These are phyloP conservation scores for Phalaenopsis aphrodite DNA, from an alignment of 106 monocot species.

Conservation along the genomic window DNA sequence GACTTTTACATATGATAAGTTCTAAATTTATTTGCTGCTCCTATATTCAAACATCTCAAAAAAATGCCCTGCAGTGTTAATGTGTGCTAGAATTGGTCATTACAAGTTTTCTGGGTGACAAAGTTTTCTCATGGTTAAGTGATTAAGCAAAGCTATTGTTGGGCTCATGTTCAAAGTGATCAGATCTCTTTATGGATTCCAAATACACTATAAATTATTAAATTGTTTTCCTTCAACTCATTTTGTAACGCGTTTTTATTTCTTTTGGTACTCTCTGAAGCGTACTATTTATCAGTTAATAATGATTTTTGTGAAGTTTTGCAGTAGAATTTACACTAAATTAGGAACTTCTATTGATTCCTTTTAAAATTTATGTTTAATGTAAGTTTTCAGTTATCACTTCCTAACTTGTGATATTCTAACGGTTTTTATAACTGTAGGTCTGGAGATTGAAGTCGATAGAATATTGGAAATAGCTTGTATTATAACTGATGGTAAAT, in stretches of 20 bases:
- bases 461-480: slow-evolving; percentile 97
- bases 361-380: not conserved
- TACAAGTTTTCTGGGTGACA: not conserved
- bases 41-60: not conserved
- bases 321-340: not conserved
- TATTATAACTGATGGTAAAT: slow-evolving; percentile 83
- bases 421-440: slow-evolving; percentile 21
- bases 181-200: not conserved
- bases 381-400: not conserved
- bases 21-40: not conserved
- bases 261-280: not conserved
- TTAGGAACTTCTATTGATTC: not conserved
- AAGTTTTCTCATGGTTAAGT: not conserved
- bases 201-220: not conserved
- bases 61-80: not conserved
- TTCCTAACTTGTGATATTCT: not conserved
- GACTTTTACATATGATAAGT: not conserved
- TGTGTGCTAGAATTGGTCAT: not conserved
- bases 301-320: not conserved
- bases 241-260: not conserved
- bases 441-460: slow-evolving; percentile 77
- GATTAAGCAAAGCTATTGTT: not conserved
- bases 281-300: not conserved
- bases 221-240: not conserved
- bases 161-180: not conserved